Percentiles rank a stretch among this genome's conserved stretches.
phyloP scores from a whole-genome alignment of 2,329 filamentous ascomycete genomes.

The Fusarium keratoplasticum region DNA sequence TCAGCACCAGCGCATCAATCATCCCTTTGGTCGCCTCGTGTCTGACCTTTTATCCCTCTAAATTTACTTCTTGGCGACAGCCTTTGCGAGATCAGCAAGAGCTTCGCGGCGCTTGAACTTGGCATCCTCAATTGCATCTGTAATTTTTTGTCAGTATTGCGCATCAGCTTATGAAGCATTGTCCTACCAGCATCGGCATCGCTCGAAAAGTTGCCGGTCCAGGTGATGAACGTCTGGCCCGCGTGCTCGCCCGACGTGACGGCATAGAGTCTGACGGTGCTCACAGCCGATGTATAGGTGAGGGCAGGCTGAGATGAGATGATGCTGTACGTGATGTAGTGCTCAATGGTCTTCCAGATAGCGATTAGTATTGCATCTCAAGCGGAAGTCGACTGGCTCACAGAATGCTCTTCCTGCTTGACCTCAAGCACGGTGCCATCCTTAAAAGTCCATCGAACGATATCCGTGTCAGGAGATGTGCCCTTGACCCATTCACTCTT shows the following conservation, averaged over 20 bases:
- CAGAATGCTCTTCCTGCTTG: slow-evolving; percentile 81
- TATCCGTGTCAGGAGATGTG: slow-evolving; percentile 71
- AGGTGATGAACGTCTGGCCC: slow-evolving; percentile 75
- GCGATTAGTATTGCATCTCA: neutral
- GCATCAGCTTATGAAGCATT: slow-evolving; percentile 9
- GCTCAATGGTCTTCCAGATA: slow-evolving; percentile 70
- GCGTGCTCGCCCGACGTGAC: slow-evolving; percentile 75
- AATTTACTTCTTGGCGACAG: slow-evolving; percentile 48
- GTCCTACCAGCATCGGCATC: slow-evolving; percentile 75
- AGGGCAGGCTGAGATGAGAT: slow-evolving; percentile 75
- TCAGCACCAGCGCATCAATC: neutral
- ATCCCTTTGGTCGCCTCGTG: neutral
- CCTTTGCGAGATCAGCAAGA: slow-evolving; percentile 72
- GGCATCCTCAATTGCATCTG: slow-evolving; percentile 78
- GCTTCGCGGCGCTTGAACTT: slow-evolving; percentile 82
- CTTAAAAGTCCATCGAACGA: slow-evolving; percentile 78
- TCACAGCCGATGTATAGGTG: slow-evolving; percentile 73
- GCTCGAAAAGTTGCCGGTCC: slow-evolving; percentile 76
- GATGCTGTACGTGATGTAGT: slow-evolving; percentile 80
- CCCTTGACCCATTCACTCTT: slow-evolving; percentile 74
- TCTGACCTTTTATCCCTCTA: neutral
- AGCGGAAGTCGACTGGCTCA: slow-evolving; percentile 50
- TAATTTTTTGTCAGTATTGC: slow-evolving; percentile 21
- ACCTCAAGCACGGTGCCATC: slow-evolving; percentile 76
- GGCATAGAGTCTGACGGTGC: slow-evolving; percentile 73